Percentiles rank a stretch among this genome's conserved stretches.
Conservation (phyloP, 176 grass and related monocot species). For the Typha latifolia region DNA sequence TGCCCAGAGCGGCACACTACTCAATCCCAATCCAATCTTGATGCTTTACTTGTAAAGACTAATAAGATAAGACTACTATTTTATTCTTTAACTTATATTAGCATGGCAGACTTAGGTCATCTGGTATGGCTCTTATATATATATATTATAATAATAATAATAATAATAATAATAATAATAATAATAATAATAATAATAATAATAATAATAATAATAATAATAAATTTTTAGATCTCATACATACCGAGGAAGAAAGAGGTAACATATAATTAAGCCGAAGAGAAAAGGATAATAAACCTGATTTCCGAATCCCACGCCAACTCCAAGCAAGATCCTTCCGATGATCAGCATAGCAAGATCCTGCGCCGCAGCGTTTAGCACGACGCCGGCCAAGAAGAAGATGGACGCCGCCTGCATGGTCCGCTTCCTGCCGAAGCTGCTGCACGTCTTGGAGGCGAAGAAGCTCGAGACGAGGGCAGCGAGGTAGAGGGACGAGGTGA, state of each 20-base stretch:
- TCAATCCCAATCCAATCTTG: too few species aligned
- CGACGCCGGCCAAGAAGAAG: conserved; percentile 17
- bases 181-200: too few species aligned
- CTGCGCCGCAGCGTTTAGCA: conserved; percentile 2
- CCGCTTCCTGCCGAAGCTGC: conserved; percentile 1
- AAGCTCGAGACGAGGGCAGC: conserved; percentile 29
- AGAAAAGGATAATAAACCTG: background rate
- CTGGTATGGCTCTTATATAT: too few species aligned
- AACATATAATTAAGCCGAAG: background rate
- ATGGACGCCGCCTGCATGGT: conserved; percentile 23
- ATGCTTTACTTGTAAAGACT: too few species aligned
- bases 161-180: too few species aligned
- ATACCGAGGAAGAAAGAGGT: background rate
- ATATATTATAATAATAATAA: too few species aligned
- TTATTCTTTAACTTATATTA: too few species aligned
- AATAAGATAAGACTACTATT: too few species aligned
- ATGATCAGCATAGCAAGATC: background rate
- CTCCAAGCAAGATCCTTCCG: conserved; percentile 11
- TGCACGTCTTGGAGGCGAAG: conserved; percentile 14
- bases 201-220: too few species aligned
- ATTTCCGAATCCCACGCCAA: conserved; percentile 16
- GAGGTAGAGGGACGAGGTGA: conserved; percentile 34
- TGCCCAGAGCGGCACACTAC: too few species aligned
- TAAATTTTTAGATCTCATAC: too few species aligned
- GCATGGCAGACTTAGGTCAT: too few species aligned